Evolutionary conservation across 169 alveolate species (phyloP).

Genomic region (Perkinsus marinus): DNA sequence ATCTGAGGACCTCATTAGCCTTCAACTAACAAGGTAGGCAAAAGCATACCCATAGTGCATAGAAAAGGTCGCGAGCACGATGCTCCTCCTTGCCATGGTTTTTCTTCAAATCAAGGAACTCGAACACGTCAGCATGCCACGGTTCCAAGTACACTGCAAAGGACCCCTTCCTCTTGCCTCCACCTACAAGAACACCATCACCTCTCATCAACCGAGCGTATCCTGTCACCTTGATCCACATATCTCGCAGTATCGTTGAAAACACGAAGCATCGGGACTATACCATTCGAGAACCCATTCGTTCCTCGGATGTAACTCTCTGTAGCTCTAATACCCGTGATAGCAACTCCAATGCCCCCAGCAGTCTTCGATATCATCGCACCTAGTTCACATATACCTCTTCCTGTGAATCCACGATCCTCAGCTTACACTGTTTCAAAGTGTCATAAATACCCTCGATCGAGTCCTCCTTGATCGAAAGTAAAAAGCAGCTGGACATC

Average conservation of each 20-base stretch:
- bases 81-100: constrained; percentile 95
- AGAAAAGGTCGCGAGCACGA: constrained; percentile 93
- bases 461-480: constrained; percentile 83
- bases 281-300: constrained; percentile 92
- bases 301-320: constrained; percentile 93
- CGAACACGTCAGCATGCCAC: constrained; percentile 96
- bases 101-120: constrained; percentile 81
- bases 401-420: not conserved
- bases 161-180: constrained; percentile 94
- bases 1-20: constrained; percentile 18
- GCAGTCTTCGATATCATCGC: constrained; percentile 94
- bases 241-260: constrained; percentile 85
- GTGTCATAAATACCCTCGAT: constrained; percentile 95
- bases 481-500: constrained; percentile 88
- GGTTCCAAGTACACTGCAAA: constrained; percentile 97
- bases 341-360: constrained; percentile 96
- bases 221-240: constrained; percentile 70
- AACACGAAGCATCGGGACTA: constrained; percentile 94
- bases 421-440: constrained; percentile 45
- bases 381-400: constrained; percentile 16
- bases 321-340: constrained; percentile 83
- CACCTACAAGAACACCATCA: constrained; percentile 31
- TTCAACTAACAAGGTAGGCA: too few species aligned
- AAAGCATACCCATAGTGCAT: constrained; percentile 80
- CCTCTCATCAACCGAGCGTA: too few species aligned